Conservation (phyloP, 306 rosid genomes). For the Sophora flavescens region DNA sequence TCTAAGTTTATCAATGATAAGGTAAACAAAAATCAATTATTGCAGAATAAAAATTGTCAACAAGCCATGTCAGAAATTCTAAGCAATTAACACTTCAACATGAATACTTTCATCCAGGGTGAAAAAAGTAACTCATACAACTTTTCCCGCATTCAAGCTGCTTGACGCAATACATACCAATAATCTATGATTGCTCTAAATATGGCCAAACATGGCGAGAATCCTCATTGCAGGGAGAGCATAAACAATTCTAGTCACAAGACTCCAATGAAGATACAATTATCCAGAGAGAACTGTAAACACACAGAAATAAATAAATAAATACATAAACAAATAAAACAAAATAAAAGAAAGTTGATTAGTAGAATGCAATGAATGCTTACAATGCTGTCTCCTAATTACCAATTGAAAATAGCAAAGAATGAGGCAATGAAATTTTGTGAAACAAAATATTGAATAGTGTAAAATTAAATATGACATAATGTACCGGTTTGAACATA, state of each 20-base stretch:
- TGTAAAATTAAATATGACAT: slow-evolving; percentile 9
- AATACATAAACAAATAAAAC: neutral
- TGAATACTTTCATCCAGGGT: slow-evolving; percentile 9
- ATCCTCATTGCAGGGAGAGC: slow-evolving; percentile 30
- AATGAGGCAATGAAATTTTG: slow-evolving; percentile 1
- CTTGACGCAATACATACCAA: slow-evolving; percentile 35
- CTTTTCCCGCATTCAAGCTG: slow-evolving; percentile 23
- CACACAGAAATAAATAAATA: slow-evolving; percentile 17
- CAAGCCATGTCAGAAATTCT: slow-evolving; percentile 6
- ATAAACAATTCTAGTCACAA: slow-evolving; percentile 7
- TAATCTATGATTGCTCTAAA: slow-evolving; percentile 27
- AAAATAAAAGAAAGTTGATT: slow-evolving; percentile 22
- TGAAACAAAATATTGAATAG: slow-evolving; percentile 15
- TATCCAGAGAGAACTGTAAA: slow-evolving; percentile 35
- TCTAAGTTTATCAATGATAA: slow-evolving; percentile 1
- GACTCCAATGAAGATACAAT: slow-evolving; percentile 14
- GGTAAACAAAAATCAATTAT: neutral
- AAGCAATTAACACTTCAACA: slow-evolving; percentile 7
- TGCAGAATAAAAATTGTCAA: slow-evolving; percentile 21
- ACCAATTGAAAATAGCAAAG: slow-evolving; percentile 11
- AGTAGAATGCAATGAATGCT: slow-evolving; percentile 7
- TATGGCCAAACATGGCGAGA: slow-evolving; percentile 17
- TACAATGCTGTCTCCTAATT: neutral
- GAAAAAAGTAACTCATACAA: neutral
- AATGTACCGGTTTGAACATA: slow-evolving; percentile 38